phyloP scores from a whole-genome alignment of 768 basidiomycete genomes.

The Mycena olivaceomarginata region DNA sequence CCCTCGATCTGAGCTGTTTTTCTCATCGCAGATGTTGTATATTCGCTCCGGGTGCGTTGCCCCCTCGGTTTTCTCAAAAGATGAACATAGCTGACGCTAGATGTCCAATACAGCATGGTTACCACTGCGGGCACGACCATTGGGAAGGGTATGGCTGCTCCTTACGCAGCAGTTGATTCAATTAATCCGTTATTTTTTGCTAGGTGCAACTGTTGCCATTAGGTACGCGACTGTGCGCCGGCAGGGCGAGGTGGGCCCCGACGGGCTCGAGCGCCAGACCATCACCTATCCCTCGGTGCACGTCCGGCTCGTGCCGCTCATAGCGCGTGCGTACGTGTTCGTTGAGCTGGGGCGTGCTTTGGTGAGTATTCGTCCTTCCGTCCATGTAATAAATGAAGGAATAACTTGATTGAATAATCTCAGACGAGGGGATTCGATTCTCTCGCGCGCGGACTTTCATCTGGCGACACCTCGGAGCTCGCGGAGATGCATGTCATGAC shows the following conservation, averaged over 20 bases:
- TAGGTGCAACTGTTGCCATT: slow-evolving; percentile 78
- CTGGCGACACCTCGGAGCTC: slow-evolving; percentile 78
- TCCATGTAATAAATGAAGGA: background rate
- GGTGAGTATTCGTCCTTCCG: slow-evolving; percentile 58
- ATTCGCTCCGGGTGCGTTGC: slow-evolving; percentile 76
- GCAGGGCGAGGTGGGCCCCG: slow-evolving; percentile 73
- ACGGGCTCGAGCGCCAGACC: slow-evolving; percentile 78
- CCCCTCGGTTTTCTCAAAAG: background rate
- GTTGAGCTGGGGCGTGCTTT: slow-evolving; percentile 77
- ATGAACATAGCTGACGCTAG: background rate
- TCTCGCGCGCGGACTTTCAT: slow-evolving; percentile 68
- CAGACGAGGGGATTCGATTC: slow-evolving; percentile 71
- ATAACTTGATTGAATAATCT: slow-evolving; percentile 1
- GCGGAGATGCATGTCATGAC: slow-evolving; percentile 84
- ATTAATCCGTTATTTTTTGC: background rate
- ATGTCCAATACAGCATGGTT: slow-evolving; percentile 71
- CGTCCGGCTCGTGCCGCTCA: slow-evolving; percentile 81
- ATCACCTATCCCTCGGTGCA: slow-evolving; percentile 86
- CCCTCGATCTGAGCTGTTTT: background rate
- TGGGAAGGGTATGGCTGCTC: slow-evolving; percentile 71
- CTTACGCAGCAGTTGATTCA: background rate
- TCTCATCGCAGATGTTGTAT: slow-evolving; percentile 76
- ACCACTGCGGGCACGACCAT: slow-evolving; percentile 76
- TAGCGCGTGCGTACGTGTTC: slow-evolving; percentile 83
- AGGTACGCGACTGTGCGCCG: slow-evolving; percentile 85